phyloP scores from a whole-genome alignment of 306 rosid species.

The Castanospermum australe region DNA sequence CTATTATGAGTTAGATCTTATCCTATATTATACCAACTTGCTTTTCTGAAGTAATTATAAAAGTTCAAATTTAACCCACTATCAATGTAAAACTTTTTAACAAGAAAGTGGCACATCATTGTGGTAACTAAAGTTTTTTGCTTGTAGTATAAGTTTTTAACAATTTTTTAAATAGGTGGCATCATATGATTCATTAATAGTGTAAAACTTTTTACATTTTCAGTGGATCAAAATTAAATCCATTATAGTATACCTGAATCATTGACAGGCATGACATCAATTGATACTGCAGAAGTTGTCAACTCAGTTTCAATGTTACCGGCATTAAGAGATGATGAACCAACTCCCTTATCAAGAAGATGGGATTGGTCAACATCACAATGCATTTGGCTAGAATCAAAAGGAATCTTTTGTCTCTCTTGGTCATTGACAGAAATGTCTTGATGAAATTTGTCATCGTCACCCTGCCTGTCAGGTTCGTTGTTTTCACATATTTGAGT shows the following conservation, averaged over 20 bases:
- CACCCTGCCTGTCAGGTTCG: constrained; percentile 31
- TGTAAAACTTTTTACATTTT: not conserved
- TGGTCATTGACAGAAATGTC: constrained; percentile 44
- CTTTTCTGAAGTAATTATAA: not conserved
- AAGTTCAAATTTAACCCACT: not conserved
- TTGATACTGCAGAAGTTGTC: constrained; percentile 33
- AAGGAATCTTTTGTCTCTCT: constrained; percentile 31
- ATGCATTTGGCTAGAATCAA: constrained; percentile 43
- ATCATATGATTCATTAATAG: constrained; percentile 1
- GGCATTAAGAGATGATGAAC: constrained; percentile 37
- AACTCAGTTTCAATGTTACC: constrained; percentile 36
- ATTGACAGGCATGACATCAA: constrained; percentile 22
- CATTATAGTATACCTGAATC: constrained; percentile 59
- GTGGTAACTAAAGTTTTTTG: not conserved
- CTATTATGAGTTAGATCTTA: not conserved
- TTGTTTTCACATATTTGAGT: constrained; percentile 39
- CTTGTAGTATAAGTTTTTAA: not conserved
- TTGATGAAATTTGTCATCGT: constrained; percentile 19
- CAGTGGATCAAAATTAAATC: not conserved
- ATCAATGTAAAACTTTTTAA: not conserved
- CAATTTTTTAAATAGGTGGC: not conserved
- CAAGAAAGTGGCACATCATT: constrained; percentile 18
- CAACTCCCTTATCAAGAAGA: constrained; percentile 38
- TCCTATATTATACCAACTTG: not conserved
- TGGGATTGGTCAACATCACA: constrained; percentile 37